Evolutionary conservation across 192 early-diverging fungal genomes (phyloP), one percentile per base, ranked within the genome.

Genomic region (Pilobolus umbonatus): DNA sequence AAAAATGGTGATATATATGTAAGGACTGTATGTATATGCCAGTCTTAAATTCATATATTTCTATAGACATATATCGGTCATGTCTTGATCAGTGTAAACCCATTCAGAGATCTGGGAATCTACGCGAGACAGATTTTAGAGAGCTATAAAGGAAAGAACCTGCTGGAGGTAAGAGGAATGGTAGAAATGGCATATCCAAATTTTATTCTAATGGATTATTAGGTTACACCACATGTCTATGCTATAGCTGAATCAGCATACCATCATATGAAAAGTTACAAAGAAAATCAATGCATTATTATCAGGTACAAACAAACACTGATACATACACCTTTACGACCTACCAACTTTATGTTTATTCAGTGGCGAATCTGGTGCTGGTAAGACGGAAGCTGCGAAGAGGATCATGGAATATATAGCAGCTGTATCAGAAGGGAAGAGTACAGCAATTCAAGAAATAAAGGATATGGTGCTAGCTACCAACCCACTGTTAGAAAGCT

Each of bases 281-380:
- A 93, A 75, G 96, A 99, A 72, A 97, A 93, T 70, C 96, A 99
- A 66, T 98, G 95, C 76, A 93, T 99, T 60, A 99, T 99, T 66
- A 99, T 99, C 59, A 85, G 80, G 83, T 85, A 66, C 29, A 58
- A 29, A 32, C 53, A n/a, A n/a, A n/a, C 25, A 31, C 28, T 46
- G n/a, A 19, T 46, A 14, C 7, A 50, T 51, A 21, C 24, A 31
- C 14, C 34, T 4, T 56, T 55, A 52, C n/a, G 15, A 52, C 14
- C 4, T 24, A 52, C 25, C 34, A 21, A 22, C 19, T 21, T 15
- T 40, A 30, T 17, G 11, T 42, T 12, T 43, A 29, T 25, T 14
- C 38, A 87, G 86, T 76, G 94, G 94, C 65, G 94, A 96, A 79
- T 91, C 88, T 50, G 94, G 94, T 29, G 94, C 94, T 21, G 94